Base-by-base conservation (phyloP, 768 basidiomycete species). In the Termitomyces eurrhizus region DNA sequence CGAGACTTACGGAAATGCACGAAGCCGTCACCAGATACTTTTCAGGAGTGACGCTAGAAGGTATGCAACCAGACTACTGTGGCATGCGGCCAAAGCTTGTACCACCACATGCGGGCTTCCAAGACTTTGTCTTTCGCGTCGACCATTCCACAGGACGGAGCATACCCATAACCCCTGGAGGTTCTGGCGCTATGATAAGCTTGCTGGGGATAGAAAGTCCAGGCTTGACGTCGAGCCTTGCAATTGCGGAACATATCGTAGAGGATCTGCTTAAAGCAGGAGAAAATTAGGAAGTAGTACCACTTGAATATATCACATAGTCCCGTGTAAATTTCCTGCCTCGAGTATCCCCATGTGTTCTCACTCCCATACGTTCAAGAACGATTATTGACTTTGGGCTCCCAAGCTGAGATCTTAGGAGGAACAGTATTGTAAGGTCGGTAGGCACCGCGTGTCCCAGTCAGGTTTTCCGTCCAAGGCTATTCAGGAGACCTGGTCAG, bases 171-270 rank as follows among this genome's bases (percentile, higher is more conserved):
- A 53, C 58, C 55, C 70, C 63, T 51, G 69, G 71, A 37, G 68
- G 65, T 41, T 65, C 58, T 49, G 74, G 75, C 52, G 75, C 79
- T 2, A 88, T 98, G 86, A 80, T 98, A 65, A 94, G 86, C 69
- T 74, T 97, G 62, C 70, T 94, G 69, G 94, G 95, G 0, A 94
- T 98, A 62, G 94, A 97, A 70, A 92, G 89, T 63, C 96, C 96
- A 0, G 96, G 96, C 0, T 74, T 98, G 69, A 98, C 96, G 4
- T 83, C 90, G 11, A 84, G 84, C 66, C 81, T 98, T 65, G 94
- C 92, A 4, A 89, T 96, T 39, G 96, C 90, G 2, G 92, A 96
- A 74, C 74, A 81, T 68, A 87, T 97, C 0, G 88, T 88, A 8
- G 83, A 87, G 54, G 81, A 86, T 65, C 69, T 89, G 62, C 69